Percentiles rank a stretch among this genome's conserved stretches.
phyloP scores from a whole-genome alignment of 176 grass and related monocot species.

The Rhynchospora breviuscula region DNA sequence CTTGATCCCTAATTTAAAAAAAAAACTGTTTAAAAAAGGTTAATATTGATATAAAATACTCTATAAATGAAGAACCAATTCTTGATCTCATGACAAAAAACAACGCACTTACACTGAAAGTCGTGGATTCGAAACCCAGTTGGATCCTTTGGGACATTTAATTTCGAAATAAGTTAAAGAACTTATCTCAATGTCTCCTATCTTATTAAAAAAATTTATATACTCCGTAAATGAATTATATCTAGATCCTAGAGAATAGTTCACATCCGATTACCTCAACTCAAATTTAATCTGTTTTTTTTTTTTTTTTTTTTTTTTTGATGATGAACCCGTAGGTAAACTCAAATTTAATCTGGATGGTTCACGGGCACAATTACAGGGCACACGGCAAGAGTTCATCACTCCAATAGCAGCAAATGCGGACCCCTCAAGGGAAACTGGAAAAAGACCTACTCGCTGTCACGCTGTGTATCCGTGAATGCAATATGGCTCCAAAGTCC shows the following conservation, averaged over 20 bases:
- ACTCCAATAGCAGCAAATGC: neutral
- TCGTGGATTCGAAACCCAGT: too few species aligned
- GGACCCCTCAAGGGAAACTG: neutral
- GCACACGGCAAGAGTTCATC: neutral
- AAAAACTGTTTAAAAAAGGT: neutral
- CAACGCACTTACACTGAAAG: too few species aligned
- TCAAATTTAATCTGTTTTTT: neutral
- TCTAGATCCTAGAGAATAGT: neutral
- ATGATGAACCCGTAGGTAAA: too few species aligned
- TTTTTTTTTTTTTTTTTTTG: too few species aligned
- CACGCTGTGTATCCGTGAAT: neutral
- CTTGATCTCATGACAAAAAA: too few species aligned
- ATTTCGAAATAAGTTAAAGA: too few species aligned
- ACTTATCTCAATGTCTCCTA: too few species aligned
- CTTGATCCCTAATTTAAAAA: too few species aligned
- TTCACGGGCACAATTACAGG: neutral
- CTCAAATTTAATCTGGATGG: neutral
- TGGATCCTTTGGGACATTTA: too few species aligned
- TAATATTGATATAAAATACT: neutral
- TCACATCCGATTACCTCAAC: neutral
- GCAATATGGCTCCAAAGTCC: neutral
- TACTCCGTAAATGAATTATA: neutral
- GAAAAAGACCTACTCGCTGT: neutral
- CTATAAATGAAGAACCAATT: neutral
- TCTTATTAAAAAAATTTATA: too few species aligned